phyloP scores from a whole-genome alignment of 148 eudicot species.

The Vaccinium vitisidaea region DNA sequence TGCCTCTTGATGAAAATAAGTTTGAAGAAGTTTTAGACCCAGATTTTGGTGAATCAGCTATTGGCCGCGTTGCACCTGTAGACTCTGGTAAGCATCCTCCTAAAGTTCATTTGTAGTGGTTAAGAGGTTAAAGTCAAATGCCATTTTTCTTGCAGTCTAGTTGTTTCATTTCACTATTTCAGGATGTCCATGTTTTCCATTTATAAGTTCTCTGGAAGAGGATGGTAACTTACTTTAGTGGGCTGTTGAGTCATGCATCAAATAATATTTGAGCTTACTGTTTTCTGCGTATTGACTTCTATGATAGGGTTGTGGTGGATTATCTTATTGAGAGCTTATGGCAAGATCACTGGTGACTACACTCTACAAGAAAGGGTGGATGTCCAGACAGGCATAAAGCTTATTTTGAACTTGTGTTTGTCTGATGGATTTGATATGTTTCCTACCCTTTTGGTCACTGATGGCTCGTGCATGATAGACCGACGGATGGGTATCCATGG shows the following conservation, averaged over 20 bases:
- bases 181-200: background rate
- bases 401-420: constrained; percentile 77
- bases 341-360: constrained; percentile 87
- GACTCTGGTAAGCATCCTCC: constrained; percentile 69
- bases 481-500: constrained; percentile 99
- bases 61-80: constrained; percentile 88
- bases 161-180: background rate
- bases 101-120: background rate
- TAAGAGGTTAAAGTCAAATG: background rate
- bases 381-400: constrained; percentile 83
- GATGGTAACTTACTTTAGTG: background rate
- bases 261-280: background rate
- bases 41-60: constrained; percentile 74
- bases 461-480: constrained; percentile 99
- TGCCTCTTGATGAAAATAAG: constrained; percentile 57
- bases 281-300: constrained; percentile 14
- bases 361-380: constrained; percentile 89
- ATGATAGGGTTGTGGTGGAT: constrained; percentile 93
- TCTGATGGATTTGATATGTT: constrained; percentile 99
- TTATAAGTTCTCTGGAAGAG: background rate
- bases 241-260: background rate
- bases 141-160: constrained; percentile 5
- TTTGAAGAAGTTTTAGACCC: constrained; percentile 78
- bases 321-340: constrained; percentile 77
- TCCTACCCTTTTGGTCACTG: constrained; percentile 90